Base-by-base conservation (phyloP, 208 protist species). In the Leishmania guyanensis region DNA sequence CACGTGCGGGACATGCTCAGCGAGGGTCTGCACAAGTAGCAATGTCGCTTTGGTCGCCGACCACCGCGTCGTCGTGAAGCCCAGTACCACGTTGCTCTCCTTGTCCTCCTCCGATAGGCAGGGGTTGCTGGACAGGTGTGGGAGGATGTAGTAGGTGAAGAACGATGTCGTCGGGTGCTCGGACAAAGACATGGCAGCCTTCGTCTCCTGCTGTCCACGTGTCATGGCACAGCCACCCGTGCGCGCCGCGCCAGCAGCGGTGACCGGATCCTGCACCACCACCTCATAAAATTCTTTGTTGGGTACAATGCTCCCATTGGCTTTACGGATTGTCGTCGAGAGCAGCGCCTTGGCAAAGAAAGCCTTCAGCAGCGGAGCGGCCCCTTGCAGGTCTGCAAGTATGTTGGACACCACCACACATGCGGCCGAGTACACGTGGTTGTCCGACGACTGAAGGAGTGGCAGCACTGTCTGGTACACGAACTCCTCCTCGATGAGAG, bases 31-130 rank as follows among this genome's bases (percentile, higher is more conserved):
- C 50, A 91, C 78, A 0, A 96, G 85, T 64, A 89, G 70, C 70
- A 96, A 79, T 56, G 93, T 92, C 43, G 91, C 90, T 77, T 93
- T 89, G 10, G 68, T 83, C n/a, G 84, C 72, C 9, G 85, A 89
- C 89, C 90, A 94, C 33, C 79, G 76, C 33, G 82, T 89, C 51
- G 86, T 71, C 39, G 66, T 26, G 73, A 84, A 87, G 50, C 77
- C 86, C 26, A 90, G 78, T 43, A 80, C 70, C 12, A 74, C 74
- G 43, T 77, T 65, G 82, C 79, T 89, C 69, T 77, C 78, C 66
- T 65, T 71, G 72, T 92, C 84, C 75, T 90, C 84, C 48, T 83
- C 79, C 10, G 86, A 86, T n/a, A 93, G 81, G 54, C 53, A 56
- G 0, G 87, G 88, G 54, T 84, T 74, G 71, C 72, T 79, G 1